A percentile compares a stretch with the other conserved stretches of the same genome.
These are phyloP conservation scores for Epichloe baconii DNA, from an alignment of 2,329 filamentous ascomycete genomes.

Conservation along the genomic window DNA sequence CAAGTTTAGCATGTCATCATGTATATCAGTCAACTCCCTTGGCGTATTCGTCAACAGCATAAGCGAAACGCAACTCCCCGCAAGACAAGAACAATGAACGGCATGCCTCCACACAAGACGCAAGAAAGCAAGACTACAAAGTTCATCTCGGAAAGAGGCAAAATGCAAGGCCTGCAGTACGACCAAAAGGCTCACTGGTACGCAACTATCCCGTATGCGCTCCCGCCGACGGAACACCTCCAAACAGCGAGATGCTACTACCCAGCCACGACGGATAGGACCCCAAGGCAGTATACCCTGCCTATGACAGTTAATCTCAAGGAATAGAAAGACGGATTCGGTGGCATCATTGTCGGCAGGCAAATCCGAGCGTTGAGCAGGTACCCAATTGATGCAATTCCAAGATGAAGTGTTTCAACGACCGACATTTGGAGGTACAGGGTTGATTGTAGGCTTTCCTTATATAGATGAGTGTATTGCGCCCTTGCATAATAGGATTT, in stretches of 20 bases:
- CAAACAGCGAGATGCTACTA: slow-evolving; percentile 32
- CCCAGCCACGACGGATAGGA: slow-evolving; percentile 21
- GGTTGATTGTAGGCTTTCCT: no score
- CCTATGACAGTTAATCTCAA: slow-evolving; percentile 16
- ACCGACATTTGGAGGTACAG: no score
- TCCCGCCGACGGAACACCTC: slow-evolving; percentile 22
- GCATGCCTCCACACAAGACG: slow-evolving; percentile 14
- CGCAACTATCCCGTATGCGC: slow-evolving; percentile 25
- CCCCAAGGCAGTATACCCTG: slow-evolving; percentile 22
- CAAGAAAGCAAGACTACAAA: slow-evolving; percentile 8
- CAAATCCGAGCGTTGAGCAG: slow-evolving; percentile 26
- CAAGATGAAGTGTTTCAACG: slow-evolving; percentile 19
- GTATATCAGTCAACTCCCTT: no score
- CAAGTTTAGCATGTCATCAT: no score
- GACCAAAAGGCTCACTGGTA: slow-evolving; percentile 21
- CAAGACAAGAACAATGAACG: slow-evolving; percentile 7
- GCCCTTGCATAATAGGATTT: no score
- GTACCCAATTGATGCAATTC: slow-evolving; percentile 18
- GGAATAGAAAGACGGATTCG: slow-evolving; percentile 26
- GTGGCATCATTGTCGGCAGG: slow-evolving; percentile 25
- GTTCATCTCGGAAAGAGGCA: slow-evolving; percentile 15
- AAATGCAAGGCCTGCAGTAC: slow-evolving; percentile 20
- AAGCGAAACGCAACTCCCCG: no score
- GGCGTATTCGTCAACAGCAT: no score
- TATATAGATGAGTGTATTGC: no score